Evolutionary conservation across 352 stramenopile species (phyloP).

Genomic region (Elongisporangium senticosum): DNA sequence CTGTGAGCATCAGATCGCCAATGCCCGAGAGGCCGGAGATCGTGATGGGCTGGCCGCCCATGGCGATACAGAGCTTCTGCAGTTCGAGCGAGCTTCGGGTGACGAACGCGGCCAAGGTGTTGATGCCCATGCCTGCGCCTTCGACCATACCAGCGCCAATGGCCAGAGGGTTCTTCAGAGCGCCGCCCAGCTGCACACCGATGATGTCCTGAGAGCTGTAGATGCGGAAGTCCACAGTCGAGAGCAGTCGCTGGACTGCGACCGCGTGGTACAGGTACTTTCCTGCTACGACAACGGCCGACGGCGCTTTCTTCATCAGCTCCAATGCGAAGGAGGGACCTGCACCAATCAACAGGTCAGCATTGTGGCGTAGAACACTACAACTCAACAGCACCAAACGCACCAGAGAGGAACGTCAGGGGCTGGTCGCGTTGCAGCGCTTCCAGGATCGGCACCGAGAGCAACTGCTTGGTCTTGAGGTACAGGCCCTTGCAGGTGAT

Average conservation of each 20-base stretch:
- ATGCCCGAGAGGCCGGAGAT: constrained; percentile 92
- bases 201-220: constrained; percentile 93
- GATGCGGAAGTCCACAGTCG: constrained; percentile 90
- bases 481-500: constrained; percentile 96
- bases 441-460: constrained; percentile 93
- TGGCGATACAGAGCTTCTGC: constrained; percentile 91
- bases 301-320: constrained; percentile 93
- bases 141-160: constrained; percentile 97
- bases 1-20: constrained; percentile 95
- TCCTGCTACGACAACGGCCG: constrained; percentile 93
- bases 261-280: constrained; percentile 90
- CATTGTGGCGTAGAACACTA: background rate
- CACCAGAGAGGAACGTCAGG: constrained; percentile 92
- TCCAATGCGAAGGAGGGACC: constrained; percentile 95
- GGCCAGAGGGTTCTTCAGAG: constrained; percentile 97
- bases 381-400: constrained; percentile 3
- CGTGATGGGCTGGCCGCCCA: constrained; percentile 93
- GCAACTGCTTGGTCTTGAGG: constrained; percentile 92
- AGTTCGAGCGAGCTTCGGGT: constrained; percentile 96
- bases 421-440: constrained; percentile 88
- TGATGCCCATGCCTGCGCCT: constrained; percentile 94
- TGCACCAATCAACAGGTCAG: background rate
- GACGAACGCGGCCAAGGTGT: constrained; percentile 93
- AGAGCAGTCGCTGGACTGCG: constrained; percentile 78
- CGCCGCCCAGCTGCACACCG: constrained; percentile 95